A percentile compares a stretch with the other conserved stretches of the same genome.
phyloP scores from a whole-genome alignment of 345 rosid genomes.

The Mallotus nudiflorus region DNA sequence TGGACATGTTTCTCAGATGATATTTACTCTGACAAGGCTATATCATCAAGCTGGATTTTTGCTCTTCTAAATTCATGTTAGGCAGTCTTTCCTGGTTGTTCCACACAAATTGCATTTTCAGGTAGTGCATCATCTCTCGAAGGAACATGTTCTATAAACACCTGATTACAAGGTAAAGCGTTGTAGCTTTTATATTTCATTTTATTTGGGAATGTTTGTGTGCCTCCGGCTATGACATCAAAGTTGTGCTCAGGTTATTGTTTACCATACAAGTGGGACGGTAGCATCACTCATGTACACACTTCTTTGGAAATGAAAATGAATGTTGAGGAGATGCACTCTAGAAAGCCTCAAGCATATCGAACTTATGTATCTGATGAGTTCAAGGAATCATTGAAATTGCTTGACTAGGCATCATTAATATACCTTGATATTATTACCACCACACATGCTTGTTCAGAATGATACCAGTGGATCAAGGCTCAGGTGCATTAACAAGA shows the following conservation, averaged over 20 bases:
- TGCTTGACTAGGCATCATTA: background rate
- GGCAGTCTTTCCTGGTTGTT: slow-evolving; percentile 66
- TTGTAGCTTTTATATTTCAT: slow-evolving; percentile 11
- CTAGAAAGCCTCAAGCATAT: slow-evolving; percentile 84
- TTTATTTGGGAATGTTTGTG: background rate
- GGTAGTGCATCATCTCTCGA: slow-evolving; percentile 61
- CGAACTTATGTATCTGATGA: slow-evolving; percentile 76
- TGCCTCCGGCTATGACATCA: slow-evolving; percentile 20
- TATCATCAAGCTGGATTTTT: too few relatives aligned
- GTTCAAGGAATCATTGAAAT: slow-evolving; percentile 58
- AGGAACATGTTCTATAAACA: slow-evolving; percentile 55
- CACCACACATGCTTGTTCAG: background rate
- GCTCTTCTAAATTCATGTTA: slow-evolving; percentile 49
- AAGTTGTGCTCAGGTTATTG: slow-evolving; percentile 60
- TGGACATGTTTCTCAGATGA: too few relatives aligned
- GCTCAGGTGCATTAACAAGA: background rate
- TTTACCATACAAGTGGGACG: slow-evolving; percentile 93
- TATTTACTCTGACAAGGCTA: too few relatives aligned
- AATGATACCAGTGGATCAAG: background rate
- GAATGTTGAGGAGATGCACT: slow-evolving; percentile 88
- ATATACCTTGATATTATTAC: background rate
- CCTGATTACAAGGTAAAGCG: slow-evolving; percentile 74
- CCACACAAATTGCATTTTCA: slow-evolving; percentile 80
- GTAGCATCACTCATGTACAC: slow-evolving; percentile 68
- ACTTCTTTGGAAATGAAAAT: slow-evolving; percentile 82